These are phyloP conservation scores for Zymoseptoria passerinii DNA, from an alignment of 2,329 filamentous ascomycete genomes.

Conservation along the genomic window DNA sequence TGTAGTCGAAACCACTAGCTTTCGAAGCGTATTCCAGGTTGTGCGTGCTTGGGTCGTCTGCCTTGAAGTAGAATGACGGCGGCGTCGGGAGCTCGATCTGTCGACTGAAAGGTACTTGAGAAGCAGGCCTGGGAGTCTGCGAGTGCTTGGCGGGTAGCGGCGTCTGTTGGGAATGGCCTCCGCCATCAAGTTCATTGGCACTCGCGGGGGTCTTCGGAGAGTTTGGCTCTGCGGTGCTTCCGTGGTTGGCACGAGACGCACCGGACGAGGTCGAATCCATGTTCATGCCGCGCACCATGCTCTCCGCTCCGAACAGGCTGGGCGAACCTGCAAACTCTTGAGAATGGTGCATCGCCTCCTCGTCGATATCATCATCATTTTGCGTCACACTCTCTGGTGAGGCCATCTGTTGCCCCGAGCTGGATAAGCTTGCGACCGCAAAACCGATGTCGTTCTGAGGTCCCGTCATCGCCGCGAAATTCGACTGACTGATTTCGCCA, in stretches of 20 bases:
- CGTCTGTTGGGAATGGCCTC: conserved; percentile 9
- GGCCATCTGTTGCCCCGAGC: not conserved
- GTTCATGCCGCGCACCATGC: conserved; percentile 41
- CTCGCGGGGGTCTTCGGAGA: conserved; percentile 21
- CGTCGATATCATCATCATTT: not conserved
- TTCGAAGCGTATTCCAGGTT: conserved; percentile 39
- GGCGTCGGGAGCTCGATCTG: conserved; percentile 38
- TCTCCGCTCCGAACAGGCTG: conserved; percentile 42
- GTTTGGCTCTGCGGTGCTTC: conserved; percentile 29
- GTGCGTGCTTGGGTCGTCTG: conserved; percentile 37
- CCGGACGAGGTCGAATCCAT: conserved; percentile 38
- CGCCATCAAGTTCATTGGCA: conserved; percentile 2
- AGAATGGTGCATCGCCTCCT: not conserved
- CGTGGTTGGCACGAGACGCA: conserved; percentile 25
- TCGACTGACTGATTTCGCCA: conserved; percentile 52
- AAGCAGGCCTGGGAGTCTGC: conserved; percentile 22
- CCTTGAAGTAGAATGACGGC: conserved; percentile 39
- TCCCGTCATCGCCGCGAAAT: conserved; percentile 36
- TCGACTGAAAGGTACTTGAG: conserved; percentile 30
- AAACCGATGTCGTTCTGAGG: not conserved
- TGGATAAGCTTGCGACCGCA: not conserved
- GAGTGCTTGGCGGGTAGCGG: conserved; percentile 10
- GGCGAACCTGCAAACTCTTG: conserved; percentile 15
- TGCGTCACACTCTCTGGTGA: not conserved
- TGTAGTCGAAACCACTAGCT: conserved; percentile 39